Base-by-base conservation (phyloP, 2,329 filamentous ascomycete species). In the Fusarium burgessii region DNA sequence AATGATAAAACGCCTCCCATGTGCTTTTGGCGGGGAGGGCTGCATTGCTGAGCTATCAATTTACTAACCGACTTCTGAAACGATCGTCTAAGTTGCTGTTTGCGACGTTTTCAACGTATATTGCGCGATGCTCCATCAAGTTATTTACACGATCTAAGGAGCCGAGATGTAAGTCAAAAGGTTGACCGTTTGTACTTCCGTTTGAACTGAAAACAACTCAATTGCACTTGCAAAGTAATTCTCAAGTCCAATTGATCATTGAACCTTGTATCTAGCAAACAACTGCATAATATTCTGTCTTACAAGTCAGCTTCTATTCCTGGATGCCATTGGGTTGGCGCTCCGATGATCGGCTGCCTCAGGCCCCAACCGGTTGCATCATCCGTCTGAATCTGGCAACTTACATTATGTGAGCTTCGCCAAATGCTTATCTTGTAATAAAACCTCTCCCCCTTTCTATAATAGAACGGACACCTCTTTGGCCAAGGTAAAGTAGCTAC, bases 331-430 rank as follows among this genome's bases (percentile, higher is more conserved):
- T 56, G 61, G 54, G 51, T 61, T 58, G 35, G 33, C 36, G 42
- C 55, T 74, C 72, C 72, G 70, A 75, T 74, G 57, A 49, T 72
- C 62, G 70, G 74, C 73, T 76, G 74, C 74, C 74, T 76, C 61
- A 76, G 74, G 74, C 74, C 62, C 45, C 74, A 74, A 76, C 56
- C 55, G 54, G 63, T 76, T 76, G 74, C 74, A 76, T 76, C 74
- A 76, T 76, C 56, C 50, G 49, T 64, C 65, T 71, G 58, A 67
- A 59, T 61, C 71, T 60, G 70, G 70, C 50, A 65, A 63, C 59
- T 64, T 68, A 62, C 49, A 60, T 74, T 74, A 36, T 32, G 61
- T 62, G 70, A 68, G 62, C 68, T 58, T 62, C 62, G 20, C 55
- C 71, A 52, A 57, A 27, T 57, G 47, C 59, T 63, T 72, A 66